Conservation (phyloP, 345 rosid species). For the Camelina sativa region DNA sequence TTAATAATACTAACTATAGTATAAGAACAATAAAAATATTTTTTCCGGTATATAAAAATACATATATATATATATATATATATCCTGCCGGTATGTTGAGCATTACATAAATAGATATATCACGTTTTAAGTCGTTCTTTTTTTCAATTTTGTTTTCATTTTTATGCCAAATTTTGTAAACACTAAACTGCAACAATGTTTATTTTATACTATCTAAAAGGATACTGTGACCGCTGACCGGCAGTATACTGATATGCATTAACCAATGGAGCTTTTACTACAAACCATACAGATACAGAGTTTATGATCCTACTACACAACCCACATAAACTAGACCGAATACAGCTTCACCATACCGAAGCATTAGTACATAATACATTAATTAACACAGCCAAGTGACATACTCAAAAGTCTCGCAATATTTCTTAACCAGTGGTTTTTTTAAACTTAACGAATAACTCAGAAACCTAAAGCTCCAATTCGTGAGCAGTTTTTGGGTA, state of each 20-base stretch:
- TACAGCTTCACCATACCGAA: slow-evolving; percentile 14
- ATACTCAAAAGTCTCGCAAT: neutral
- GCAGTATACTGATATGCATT: no score
- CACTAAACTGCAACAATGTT: neutral
- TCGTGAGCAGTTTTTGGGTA: slow-evolving; percentile 19
- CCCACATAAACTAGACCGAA: slow-evolving; percentile 23
- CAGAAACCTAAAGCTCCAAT: slow-evolving; percentile 11
- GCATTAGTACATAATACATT: neutral
- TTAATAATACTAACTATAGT: no score
- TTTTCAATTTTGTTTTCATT: neutral
- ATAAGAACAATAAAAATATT: no score
- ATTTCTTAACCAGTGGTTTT: slow-evolving; percentile 8
- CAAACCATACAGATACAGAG: no score
- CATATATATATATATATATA: neutral
- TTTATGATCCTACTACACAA: neutral
- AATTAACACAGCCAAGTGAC: neutral
- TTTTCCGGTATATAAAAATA: no score
- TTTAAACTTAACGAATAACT: slow-evolving; percentile 15
- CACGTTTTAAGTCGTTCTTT: neutral
- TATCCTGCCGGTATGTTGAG: neutral
- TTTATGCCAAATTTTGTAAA: neutral
- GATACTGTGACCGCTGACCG: no score
- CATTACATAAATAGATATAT: neutral
- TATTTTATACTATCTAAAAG: no score
- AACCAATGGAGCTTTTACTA: no score